Evolutionary conservation across 495 filamentous ascomycete genomes (phyloP).

Genomic region (Penicillium atrosanguineum): DNA sequence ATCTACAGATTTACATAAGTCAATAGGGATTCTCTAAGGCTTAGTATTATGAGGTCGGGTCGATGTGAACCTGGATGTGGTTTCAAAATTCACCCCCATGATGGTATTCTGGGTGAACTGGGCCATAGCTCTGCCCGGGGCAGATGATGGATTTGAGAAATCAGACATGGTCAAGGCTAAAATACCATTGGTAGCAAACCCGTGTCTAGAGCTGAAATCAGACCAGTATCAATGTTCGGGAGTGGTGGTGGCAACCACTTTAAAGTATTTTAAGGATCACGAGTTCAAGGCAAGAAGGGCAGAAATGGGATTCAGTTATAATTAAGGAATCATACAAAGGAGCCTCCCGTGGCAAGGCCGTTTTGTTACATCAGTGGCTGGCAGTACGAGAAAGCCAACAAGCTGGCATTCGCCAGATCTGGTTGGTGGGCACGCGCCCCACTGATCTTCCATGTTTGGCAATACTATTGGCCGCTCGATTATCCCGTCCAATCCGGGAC

Average conservation of each 20-base stretch:
- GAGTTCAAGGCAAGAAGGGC: not conserved
- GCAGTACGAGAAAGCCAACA: not conserved
- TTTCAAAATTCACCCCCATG: constrained; percentile 97
- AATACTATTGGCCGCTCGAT: not conserved
- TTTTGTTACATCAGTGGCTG: constrained; percentile 7
- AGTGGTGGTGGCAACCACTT: not conserved
- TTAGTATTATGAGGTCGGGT: not conserved
- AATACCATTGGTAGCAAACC: not conserved
- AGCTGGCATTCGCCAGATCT: not conserved
- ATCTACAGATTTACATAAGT: constrained; percentile 48
- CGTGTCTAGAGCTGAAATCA: not conserved
- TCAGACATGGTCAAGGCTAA: constrained; percentile 7
- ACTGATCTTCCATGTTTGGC: not conserved
- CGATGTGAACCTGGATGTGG: constrained; percentile 76
- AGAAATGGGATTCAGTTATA: constrained; percentile 1
- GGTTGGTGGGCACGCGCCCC: not conserved
- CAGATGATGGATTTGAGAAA: not conserved
- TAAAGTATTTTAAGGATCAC: not conserved
- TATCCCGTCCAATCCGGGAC: not conserved
- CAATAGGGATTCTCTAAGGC: not conserved
- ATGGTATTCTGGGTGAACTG: constrained; percentile 97
- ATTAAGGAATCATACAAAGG: not conserved
- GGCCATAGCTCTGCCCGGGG: constrained; percentile 58
- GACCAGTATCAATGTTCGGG: not conserved
- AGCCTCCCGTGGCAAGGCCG: not conserved